These are phyloP conservation scores for Corymbia citriodora DNA, from an alignment of 441 rosid genomes.

Conservation along the genomic window DNA sequence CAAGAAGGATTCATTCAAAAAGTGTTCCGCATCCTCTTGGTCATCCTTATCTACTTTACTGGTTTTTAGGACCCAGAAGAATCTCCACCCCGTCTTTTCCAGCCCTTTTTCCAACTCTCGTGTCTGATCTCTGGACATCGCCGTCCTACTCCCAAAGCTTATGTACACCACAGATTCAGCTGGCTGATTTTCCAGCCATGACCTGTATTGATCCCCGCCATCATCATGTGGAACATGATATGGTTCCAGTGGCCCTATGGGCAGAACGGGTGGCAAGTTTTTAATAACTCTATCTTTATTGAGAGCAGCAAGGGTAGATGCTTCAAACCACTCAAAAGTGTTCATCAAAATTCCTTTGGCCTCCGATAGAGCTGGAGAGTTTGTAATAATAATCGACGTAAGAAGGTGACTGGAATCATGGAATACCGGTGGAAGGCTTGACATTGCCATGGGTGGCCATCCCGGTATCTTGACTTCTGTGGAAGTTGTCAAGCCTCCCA, in stretches of 20 bases:
- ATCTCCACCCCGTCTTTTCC: slow-evolving; percentile 7
- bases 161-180: slow-evolving; percentile 19
- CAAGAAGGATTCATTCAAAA: not conserved
- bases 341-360: slow-evolving; percentile 21
- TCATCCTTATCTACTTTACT: slow-evolving; percentile 7
- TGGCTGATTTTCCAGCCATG: slow-evolving; percentile 23
- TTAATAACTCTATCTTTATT: not conserved
- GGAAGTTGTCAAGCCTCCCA: slow-evolving; percentile 6
- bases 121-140: slow-evolving; percentile 3
- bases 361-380: not conserved
- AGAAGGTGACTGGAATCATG: not conserved
- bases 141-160: slow-evolving; percentile 14
- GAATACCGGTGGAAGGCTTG: slow-evolving; percentile 13
- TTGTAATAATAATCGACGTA: not conserved
- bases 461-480: slow-evolving; percentile 8
- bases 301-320: not conserved
- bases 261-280: slow-evolving; percentile 3
- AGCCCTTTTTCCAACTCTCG: slow-evolving; percentile 15
- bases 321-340: slow-evolving; percentile 21
- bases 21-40: not conserved
- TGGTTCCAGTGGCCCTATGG: slow-evolving; percentile 19
- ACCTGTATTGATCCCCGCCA: not conserved
- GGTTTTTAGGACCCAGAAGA: slow-evolving; percentile 15
- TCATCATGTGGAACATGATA: slow-evolving; percentile 1
- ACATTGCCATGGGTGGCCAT: slow-evolving; percentile 4